A percentile compares a stretch with the other conserved stretches of the same genome.
Evolutionary conservation across 2,329 filamentous ascomycete species (phyloP).

Genomic region (Colletotrichum filicis): DNA sequence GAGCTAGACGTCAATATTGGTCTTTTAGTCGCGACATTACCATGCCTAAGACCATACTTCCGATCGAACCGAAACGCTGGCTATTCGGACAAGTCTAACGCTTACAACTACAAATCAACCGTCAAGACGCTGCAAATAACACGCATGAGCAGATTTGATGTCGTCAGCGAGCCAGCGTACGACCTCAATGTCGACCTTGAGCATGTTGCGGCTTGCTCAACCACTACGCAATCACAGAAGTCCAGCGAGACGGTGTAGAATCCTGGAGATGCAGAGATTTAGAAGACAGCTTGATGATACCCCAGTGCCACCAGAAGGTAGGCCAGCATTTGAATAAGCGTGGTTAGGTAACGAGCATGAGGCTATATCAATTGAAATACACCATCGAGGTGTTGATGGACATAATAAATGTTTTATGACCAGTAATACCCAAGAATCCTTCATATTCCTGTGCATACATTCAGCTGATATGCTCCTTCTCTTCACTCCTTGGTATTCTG

Average conservation of each 20-base stretch:
- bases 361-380: too few relatives aligned
- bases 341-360: neutral
- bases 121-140: slow-evolving; percentile 8
- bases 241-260: neutral
- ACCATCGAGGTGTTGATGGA: too few relatives aligned
- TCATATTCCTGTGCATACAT: too few relatives aligned
- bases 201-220: neutral
- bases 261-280: neutral
- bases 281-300: neutral
- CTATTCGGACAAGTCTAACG: slow-evolving; percentile 21
- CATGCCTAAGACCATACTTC: slow-evolving; percentile 28
- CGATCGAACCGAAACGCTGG: slow-evolving; percentile 16
- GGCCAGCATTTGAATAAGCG: neutral
- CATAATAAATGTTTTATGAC: too few relatives aligned
- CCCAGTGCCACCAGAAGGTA: neutral
- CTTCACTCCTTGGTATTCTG: neutral
- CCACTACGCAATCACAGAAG: slow-evolving; percentile 3
- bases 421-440: too few relatives aligned
- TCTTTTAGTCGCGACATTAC: slow-evolving; percentile 23
- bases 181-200: slow-evolving; percentile 4
- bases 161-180: neutral
- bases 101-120: slow-evolving; percentile 26
- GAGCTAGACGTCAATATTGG: slow-evolving; percentile 28
- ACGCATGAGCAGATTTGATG: slow-evolving; percentile 11
- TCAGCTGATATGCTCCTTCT: neutral